A percentile compares a stretch with the other conserved stretches of the same genome.
These are phyloP conservation scores for Trichoderma sp. DNA, from an alignment of 2,329 filamentous ascomycete genomes.

Conservation along the genomic window DNA sequence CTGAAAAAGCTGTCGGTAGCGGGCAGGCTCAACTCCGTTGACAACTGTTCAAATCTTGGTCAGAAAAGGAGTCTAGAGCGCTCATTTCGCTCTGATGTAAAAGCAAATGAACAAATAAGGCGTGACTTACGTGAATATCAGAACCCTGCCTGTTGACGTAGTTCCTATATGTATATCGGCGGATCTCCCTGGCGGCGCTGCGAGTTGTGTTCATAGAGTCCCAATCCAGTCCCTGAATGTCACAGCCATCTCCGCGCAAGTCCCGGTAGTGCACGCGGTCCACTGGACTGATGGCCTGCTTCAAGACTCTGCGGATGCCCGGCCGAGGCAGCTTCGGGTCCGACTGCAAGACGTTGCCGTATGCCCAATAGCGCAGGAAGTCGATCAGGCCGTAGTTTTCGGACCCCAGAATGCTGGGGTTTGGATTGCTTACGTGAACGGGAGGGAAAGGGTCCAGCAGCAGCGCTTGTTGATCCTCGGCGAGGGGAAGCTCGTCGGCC, in stretches of 20 bases:
- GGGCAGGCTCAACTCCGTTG: constrained; percentile 32
- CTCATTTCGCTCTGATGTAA: background rate
- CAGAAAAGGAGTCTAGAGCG: background rate
- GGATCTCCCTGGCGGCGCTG: constrained; percentile 45
- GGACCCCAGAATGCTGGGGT: constrained; percentile 41
- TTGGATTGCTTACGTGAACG: constrained; percentile 33
- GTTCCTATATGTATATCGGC: constrained; percentile 52
- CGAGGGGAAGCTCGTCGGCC: background rate
- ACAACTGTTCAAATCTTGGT: background rate
- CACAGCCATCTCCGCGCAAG: constrained; percentile 53
- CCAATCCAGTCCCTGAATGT: constrained; percentile 62
- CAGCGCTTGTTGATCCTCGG: constrained; percentile 10
- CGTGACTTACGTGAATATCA: constrained; percentile 35
- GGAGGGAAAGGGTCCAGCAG: constrained; percentile 16
- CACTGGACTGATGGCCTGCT: constrained; percentile 26
- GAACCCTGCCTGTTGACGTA: constrained; percentile 53
- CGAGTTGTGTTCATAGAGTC: constrained; percentile 49
- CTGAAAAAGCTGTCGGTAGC: constrained; percentile 51
- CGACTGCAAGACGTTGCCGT: constrained; percentile 18
- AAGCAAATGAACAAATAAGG: background rate
- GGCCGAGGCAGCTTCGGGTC: constrained; percentile 27
- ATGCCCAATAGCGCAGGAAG: constrained; percentile 51
- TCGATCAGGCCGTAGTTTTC: constrained; percentile 49
- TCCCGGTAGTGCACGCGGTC: constrained; percentile 40
- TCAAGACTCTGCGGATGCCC: constrained; percentile 32